phyloP scores from a whole-genome alignment of 2,329 filamentous ascomycete genomes.

The Ustulina deusta region DNA sequence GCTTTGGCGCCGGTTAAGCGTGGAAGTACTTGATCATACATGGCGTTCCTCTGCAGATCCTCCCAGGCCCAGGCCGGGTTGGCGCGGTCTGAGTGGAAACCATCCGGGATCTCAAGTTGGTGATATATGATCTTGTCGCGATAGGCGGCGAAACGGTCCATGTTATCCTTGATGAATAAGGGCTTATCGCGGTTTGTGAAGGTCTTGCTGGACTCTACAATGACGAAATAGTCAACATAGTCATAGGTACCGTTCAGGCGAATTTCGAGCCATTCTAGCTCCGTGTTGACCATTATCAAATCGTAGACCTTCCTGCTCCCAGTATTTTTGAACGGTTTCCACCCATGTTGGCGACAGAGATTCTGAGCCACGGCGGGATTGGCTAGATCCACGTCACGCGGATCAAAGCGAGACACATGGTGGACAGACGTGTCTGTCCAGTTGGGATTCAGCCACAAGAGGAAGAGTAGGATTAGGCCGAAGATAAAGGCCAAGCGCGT shows the following conservation, averaged over 20 bases:
- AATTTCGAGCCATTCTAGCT: constrained; percentile 75
- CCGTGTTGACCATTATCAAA: constrained; percentile 71
- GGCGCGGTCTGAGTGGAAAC: constrained; percentile 53
- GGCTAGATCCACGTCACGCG: constrained; percentile 39
- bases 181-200: constrained; percentile 70
- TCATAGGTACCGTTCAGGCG: constrained; percentile 68
- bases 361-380: constrained; percentile 40
- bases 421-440: constrained; percentile 49
- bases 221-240: constrained; percentile 73
- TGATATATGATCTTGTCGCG: constrained; percentile 72
- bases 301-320: constrained; percentile 67
- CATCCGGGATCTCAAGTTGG: constrained; percentile 60
- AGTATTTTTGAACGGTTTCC: constrained; percentile 52
- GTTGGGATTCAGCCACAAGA: constrained; percentile 49
- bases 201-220: constrained; percentile 69
- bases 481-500: constrained; percentile 39
- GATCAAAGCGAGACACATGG: constrained; percentile 44
- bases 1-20: constrained; percentile 56
- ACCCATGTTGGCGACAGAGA: constrained; percentile 55
- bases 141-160: constrained; percentile 64
- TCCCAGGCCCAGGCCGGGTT: constrained; percentile 62
- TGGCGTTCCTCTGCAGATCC: constrained; percentile 64
- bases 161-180: constrained; percentile 64
- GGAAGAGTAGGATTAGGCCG: constrained; percentile 39
- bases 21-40: constrained; percentile 68